phyloP scores from a whole-genome alignment of 129 eudicot species.

The Artemisia tridentata region DNA sequence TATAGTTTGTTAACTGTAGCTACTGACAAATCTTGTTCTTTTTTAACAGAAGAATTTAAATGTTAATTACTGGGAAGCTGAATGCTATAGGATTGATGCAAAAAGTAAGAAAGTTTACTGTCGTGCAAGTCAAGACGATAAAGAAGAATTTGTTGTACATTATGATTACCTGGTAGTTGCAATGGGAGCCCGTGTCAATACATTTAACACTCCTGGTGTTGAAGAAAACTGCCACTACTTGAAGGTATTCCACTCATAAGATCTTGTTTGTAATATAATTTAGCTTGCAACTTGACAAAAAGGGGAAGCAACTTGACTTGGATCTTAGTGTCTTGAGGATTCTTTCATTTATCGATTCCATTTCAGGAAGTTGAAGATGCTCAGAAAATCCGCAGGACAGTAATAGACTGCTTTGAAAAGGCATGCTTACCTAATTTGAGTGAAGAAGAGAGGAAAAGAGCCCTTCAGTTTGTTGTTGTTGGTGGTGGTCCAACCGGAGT shows the following conservation, averaged over 20 bases:
- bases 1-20: not conserved
- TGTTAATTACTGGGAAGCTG: conserved; percentile 79
- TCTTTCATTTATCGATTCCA: conserved; percentile 1
- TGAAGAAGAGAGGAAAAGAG: conserved; percentile 67
- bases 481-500: conserved; percentile 97
- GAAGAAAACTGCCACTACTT: conserved; percentile 72
- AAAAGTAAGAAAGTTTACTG: conserved; percentile 76
- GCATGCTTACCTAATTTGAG: conserved; percentile 72
- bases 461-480: conserved; percentile 82
- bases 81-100: conserved; percentile 78
- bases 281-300: no score
- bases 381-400: conserved; percentile 60
- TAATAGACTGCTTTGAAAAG: conserved; percentile 80
- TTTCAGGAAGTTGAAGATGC: conserved; percentile 89
- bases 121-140: conserved; percentile 46
- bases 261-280: not conserved
- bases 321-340: not conserved
- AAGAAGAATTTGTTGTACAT: conserved; percentile 66
- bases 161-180: conserved; percentile 78
- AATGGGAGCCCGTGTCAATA: conserved; percentile 71
- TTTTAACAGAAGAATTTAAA: conserved; percentile 59
- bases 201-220: conserved; percentile 82
- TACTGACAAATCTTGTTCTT: conserved; percentile 22
- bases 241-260: conserved; percentile 46
- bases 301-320: no score